Evolutionary conservation across 768 basidiomycete species (phyloP).

Genomic region (Naganishia antarctica): DNA sequence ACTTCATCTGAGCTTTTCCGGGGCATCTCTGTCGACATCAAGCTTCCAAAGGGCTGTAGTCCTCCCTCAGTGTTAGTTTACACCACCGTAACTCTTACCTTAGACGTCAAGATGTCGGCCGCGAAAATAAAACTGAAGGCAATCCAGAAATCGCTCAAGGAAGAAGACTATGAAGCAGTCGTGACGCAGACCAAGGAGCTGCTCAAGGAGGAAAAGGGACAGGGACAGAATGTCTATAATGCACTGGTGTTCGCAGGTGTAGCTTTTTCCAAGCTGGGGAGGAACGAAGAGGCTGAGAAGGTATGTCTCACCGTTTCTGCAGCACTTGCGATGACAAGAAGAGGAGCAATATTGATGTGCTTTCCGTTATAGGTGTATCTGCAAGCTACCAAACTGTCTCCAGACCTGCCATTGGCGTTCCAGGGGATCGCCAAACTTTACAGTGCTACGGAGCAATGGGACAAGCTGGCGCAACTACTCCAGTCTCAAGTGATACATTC

Average conservation of each 20-base stretch:
- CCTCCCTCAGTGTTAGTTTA: too few relatives aligned
- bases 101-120: constrained; percentile 7
- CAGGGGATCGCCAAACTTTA: constrained; percentile 44
- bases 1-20: too few relatives aligned
- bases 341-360: constrained; percentile 1
- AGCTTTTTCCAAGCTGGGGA: constrained; percentile 68
- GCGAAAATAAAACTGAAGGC: constrained; percentile 70
- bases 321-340: neutral
- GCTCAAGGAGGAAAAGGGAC: constrained; percentile 59
- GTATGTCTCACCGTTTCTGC: constrained; percentile 52
- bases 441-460: constrained; percentile 34
- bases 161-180: constrained; percentile 69
- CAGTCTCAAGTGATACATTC: constrained; percentile 60
- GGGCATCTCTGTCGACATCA: too few relatives aligned
- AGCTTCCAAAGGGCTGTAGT: too few relatives aligned
- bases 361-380: constrained; percentile 58
- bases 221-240: constrained; percentile 57
- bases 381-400: constrained; percentile 67
- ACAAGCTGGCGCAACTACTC: constrained; percentile 47
- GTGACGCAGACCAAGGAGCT: constrained; percentile 58
- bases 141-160: constrained; percentile 67
- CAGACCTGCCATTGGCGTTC: constrained; percentile 66
- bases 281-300: constrained; percentile 73
- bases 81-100: too few relatives aligned
- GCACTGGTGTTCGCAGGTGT: constrained; percentile 86